Conservation (phyloP, 2,329 filamentous ascomycete genomes). For the Beauveria sp. region DNA sequence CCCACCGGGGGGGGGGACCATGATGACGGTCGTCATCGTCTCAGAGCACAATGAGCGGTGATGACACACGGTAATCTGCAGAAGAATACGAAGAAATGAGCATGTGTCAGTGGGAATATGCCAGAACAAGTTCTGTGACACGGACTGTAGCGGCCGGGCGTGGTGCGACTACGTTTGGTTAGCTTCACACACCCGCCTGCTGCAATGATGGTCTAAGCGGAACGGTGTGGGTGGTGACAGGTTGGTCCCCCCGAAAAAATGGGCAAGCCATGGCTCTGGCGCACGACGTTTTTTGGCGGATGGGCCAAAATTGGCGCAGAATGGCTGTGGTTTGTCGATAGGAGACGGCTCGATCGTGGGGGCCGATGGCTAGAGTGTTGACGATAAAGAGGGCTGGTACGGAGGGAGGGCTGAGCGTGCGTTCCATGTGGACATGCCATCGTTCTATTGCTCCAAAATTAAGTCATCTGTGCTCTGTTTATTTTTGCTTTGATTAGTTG, state of each 20-base stretch:
- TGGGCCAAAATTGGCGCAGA: not conserved
- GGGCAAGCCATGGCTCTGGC: not conserved
- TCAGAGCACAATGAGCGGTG: too few relatives aligned
- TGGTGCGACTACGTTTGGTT: not conserved
- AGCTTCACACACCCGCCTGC: not conserved
- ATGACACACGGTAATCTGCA: not conserved
- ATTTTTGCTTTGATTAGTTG: not conserved
- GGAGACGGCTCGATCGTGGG: not conserved
- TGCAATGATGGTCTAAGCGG: not conserved
- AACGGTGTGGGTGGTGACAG: not conserved
- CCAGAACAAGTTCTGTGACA: not conserved
- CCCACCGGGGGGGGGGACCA: too few relatives aligned
- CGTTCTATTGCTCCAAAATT: not conserved
- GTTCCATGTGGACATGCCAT: not conserved
- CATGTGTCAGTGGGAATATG: not conserved
- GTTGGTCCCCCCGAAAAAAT: not conserved
- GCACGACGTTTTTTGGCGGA: not conserved
- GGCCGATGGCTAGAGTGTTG: not conserved
- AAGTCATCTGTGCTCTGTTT: not conserved
- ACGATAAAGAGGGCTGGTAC: not conserved
- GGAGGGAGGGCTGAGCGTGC: not conserved
- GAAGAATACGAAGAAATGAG: not conserved
- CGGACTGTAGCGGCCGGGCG: not conserved
- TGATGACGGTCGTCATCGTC: too few relatives aligned
- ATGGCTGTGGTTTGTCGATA: not conserved